Percentiles rank a stretch among this genome's conserved stretches.
phyloP scores from a whole-genome alignment of 495 filamentous ascomycete species.

The Parachaetomium inaequale region DNA sequence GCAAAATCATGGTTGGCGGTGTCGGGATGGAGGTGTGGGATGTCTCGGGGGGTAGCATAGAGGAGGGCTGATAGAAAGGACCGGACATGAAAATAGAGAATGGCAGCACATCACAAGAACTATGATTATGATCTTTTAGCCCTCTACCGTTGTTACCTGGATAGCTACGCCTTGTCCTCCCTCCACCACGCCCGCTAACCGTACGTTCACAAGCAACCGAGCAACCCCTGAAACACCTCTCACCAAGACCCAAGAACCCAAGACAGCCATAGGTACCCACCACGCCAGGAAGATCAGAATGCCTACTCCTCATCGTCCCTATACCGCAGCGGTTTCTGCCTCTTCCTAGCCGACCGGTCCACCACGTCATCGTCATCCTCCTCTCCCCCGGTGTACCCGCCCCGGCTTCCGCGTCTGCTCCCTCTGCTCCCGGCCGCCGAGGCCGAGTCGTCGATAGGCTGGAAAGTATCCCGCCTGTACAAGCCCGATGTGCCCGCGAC shows the following conservation, averaged over 20 bases:
- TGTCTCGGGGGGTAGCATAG: background rate
- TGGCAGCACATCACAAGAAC: background rate
- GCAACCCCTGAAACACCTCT: background rate
- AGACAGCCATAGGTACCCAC: background rate
- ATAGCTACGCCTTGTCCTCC: background rate
- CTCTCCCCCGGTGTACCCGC: background rate
- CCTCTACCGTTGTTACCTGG: background rate
- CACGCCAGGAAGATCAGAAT: conserved; percentile 3
- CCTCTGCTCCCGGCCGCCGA: background rate
- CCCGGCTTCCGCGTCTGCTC: background rate
- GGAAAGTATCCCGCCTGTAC: conserved; percentile 20
- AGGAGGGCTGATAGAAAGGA: background rate
- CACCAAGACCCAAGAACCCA: background rate
- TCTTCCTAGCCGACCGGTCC: conserved; percentile 20
- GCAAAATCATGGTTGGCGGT: conserved; percentile 29
- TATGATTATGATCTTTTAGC: background rate
- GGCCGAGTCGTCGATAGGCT: conserved; percentile 17
- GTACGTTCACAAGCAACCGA: background rate
- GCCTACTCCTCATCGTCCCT: conserved; percentile 26
- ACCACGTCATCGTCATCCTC: conserved; percentile 20
- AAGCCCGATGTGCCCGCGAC: background rate
- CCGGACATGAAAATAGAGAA: background rate
- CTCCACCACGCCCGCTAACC: background rate
- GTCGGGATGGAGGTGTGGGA: conserved; percentile 32
- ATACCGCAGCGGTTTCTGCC: conserved; percentile 29